Percentiles rank a stretch among this genome's conserved stretches.
Conservation (phyloP, 2,329 filamentous ascomycete genomes). For the Cucurbitaria berberidis region DNA sequence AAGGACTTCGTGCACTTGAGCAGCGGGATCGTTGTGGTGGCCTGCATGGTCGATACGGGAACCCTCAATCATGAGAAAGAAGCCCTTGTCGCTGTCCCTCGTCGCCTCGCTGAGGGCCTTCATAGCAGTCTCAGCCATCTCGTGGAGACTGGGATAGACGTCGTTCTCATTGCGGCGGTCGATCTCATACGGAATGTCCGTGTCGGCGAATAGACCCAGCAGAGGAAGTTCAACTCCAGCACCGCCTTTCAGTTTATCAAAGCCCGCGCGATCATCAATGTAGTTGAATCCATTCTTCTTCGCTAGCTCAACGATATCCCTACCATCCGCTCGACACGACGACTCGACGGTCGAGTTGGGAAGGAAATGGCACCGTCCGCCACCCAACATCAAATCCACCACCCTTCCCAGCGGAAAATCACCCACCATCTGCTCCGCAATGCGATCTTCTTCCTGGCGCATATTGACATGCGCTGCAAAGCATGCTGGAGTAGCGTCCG, state of each 20-base stretch:
- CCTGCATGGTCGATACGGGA: conserved; percentile 96
- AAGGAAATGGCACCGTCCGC: conserved; percentile 91
- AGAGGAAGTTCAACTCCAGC: conserved; percentile 75
- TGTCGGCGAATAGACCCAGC: conserved; percentile 81
- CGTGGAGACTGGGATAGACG: conserved; percentile 84
- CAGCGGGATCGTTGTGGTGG: conserved; percentile 62
- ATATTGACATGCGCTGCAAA: conserved; percentile 88
- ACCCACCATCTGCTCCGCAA: conserved; percentile 90
- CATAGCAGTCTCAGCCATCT: conserved; percentile 87
- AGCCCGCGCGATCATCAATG: conserved; percentile 71
- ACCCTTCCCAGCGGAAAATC: conserved; percentile 84
- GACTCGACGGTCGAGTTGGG: conserved; percentile 74
- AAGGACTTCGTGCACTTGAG: conserved; percentile 79
- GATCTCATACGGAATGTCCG: conserved; percentile 90
- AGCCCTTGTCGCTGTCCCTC: conserved; percentile 82
- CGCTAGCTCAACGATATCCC: conserved; percentile 76
- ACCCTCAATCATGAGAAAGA: conserved; percentile 98
- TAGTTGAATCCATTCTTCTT: conserved; percentile 83
- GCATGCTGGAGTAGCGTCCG: conserved; percentile 94
- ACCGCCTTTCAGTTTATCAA: conserved; percentile 75
- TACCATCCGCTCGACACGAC: conserved; percentile 81
- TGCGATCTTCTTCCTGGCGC: conserved; percentile 82
- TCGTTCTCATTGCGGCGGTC: conserved; percentile 82
- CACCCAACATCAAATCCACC: conserved; percentile 91
- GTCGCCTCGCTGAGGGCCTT: conserved; percentile 81